A percentile compares a stretch with the other conserved stretches of the same genome.
Evolutionary conservation across 1,284 basidiomycete genomes (phyloP).

Genomic region (Trichosporon coremiiforme): DNA sequence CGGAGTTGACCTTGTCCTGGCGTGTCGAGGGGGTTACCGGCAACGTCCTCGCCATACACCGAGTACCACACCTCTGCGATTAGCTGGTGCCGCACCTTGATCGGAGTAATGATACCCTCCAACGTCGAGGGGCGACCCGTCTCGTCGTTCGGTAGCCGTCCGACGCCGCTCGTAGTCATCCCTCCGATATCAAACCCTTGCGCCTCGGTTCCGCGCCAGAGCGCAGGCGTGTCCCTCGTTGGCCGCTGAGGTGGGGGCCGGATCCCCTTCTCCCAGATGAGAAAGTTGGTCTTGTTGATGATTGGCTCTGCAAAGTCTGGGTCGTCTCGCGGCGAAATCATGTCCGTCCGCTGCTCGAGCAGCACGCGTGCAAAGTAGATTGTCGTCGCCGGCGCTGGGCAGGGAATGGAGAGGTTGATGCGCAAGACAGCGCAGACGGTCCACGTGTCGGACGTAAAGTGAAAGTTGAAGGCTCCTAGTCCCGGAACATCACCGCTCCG

Average conservation of each 20-base stretch:
- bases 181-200: conserved; percentile 29
- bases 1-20: conserved; percentile 23
- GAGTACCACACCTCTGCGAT: conserved; percentile 48
- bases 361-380: conserved; percentile 41
- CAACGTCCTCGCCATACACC: conserved; percentile 40
- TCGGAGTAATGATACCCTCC: conserved; percentile 45
- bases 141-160: conserved; percentile 45
- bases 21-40: conserved; percentile 22
- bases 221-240: conserved; percentile 31
- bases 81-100: conserved; percentile 43
- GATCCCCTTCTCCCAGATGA: conserved; percentile 32
- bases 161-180: conserved; percentile 28
- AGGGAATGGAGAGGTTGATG: conserved; percentile 30
- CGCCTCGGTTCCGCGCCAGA: conserved; percentile 40
- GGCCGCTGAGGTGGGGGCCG: conserved; percentile 24
- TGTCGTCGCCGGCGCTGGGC: conserved; percentile 35
- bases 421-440: conserved; percentile 42
- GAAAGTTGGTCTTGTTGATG: conserved; percentile 25
- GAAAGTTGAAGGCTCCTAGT: conserved; percentile 24
- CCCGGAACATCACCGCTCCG: conserved; percentile 23
- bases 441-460: conserved; percentile 34
- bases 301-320: conserved; percentile 26
- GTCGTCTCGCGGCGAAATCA: conserved; percentile 45
- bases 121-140: conserved; percentile 44
- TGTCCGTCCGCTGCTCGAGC: conserved; percentile 38